phyloP scores from a whole-genome alignment of 495 filamentous ascomycete genomes.

The Neurospora sp. region DNA sequence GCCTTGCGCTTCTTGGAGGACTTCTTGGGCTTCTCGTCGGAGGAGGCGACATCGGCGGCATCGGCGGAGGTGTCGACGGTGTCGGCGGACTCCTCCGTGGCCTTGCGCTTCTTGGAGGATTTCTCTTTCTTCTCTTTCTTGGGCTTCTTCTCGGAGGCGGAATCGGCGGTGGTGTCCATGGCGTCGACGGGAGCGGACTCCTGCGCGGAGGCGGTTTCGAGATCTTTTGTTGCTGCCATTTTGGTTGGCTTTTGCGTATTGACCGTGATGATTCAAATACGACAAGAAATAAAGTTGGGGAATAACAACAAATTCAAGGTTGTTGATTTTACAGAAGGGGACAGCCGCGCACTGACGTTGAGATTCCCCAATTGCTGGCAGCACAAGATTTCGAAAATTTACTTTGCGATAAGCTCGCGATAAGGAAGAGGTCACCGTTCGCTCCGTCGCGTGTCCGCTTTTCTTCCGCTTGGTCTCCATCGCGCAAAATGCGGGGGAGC shows the following conservation, averaged over 20 bases:
- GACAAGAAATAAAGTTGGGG: neutral
- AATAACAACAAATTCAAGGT: neutral
- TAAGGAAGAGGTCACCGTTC: constrained; percentile 5
- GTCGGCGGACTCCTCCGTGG: constrained; percentile 6
- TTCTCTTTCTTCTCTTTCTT: neutral
- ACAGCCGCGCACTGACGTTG: neutral
- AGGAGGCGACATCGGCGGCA: neutral
- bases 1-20: constrained; percentile 62
- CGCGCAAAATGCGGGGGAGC: constrained; percentile 6
- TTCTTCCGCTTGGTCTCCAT: neutral
- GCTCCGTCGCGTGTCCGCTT: neutral
- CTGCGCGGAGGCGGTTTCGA: neutral
- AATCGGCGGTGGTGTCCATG: neutral
- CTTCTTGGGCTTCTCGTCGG: constrained; percentile 58
- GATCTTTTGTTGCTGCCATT: constrained; percentile 7
- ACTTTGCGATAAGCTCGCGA: constrained; percentile 13
- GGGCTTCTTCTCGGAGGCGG: neutral
- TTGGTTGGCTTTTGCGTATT: neutral
- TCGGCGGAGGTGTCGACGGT: neutral
- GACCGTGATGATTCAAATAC: too few relatives aligned
- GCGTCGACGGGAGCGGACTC: neutral
- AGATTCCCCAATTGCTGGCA: neutral
- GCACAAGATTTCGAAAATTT: constrained; percentile 12
- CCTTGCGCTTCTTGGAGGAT: neutral
- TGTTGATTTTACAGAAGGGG: neutral